Evolutionary conservation across 2,329 filamentous ascomycete genomes (phyloP).

Genomic region (Alternaria sp.): DNA sequence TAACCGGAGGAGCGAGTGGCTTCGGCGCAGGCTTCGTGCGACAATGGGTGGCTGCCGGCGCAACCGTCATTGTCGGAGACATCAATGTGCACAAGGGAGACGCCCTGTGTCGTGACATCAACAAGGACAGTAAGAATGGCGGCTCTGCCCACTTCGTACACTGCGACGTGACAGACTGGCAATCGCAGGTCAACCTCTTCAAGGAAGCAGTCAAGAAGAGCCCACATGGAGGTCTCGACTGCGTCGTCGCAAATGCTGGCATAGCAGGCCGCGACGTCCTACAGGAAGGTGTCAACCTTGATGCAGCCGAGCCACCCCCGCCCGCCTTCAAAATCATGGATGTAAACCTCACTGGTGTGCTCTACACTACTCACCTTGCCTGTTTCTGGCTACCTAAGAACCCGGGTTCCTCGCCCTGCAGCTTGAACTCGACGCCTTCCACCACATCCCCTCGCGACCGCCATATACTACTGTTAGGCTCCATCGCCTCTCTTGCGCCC

Average conservation of each 20-base stretch:
- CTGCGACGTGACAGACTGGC: slow-evolving; percentile 73
- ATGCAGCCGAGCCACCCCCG: slow-evolving; percentile 57
- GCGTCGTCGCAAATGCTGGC: slow-evolving; percentile 73
- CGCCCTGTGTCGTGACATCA: slow-evolving; percentile 63
- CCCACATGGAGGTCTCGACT: slow-evolving; percentile 65
- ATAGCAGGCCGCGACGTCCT: slow-evolving; percentile 60
- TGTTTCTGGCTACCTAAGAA: slow-evolving; percentile 66
- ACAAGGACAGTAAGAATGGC: slow-evolving; percentile 51
- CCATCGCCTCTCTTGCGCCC: slow-evolving; percentile 63
- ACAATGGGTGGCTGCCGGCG: slow-evolving; percentile 53
- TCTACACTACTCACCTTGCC: slow-evolving; percentile 72
- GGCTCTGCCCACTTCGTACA: slow-evolving; percentile 64
- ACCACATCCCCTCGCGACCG: slow-evolving; percentile 57
- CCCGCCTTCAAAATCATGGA: slow-evolving; percentile 65
- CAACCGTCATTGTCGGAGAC: slow-evolving; percentile 71
- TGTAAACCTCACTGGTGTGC: slow-evolving; percentile 70
- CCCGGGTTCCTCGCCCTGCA: slow-evolving; percentile 53
- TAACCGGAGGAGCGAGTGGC: slow-evolving; percentile 53
- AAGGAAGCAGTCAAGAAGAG: slow-evolving; percentile 64
- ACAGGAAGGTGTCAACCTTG: slow-evolving; percentile 58
- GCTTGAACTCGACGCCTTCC: slow-evolving; percentile 40
- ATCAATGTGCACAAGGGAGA: slow-evolving; percentile 65
- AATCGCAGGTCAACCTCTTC: slow-evolving; percentile 71
- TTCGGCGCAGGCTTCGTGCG: slow-evolving; percentile 52
- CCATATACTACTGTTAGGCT: slow-evolving; percentile 70